Evolutionary conservation across 345 rosid species (phyloP).

Genomic region (Boechera stricta): DNA sequence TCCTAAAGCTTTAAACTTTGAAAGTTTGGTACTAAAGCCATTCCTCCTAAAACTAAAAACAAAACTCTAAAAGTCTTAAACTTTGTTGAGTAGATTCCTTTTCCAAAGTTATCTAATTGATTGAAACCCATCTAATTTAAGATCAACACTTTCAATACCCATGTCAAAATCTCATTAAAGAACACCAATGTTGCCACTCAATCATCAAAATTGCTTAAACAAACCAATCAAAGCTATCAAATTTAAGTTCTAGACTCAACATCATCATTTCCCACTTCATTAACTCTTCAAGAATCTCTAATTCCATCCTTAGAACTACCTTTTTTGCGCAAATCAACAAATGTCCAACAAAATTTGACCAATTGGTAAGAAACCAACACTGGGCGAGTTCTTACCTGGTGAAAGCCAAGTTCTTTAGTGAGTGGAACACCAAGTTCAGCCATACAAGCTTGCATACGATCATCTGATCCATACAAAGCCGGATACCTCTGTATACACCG

Average conservation of each 20-base stretch:
- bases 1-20: slow-evolving; percentile 9
- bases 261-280: not conserved
- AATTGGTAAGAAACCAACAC: not conserved
- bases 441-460: slow-evolving; percentile 98
- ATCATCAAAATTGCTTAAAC: not conserved
- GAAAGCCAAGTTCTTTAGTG: slow-evolving; percentile 92
- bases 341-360: not conserved
- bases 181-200: not conserved
- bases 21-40: slow-evolving; percentile 4
- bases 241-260: not conserved
- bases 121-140: not conserved
- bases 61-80: slow-evolving; percentile 15
- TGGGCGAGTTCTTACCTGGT: slow-evolving; percentile 64
- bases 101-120: slow-evolving; percentile 3
- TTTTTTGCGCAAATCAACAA: too few relatives aligned
- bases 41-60: slow-evolving; percentile 18
- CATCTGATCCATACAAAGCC: slow-evolving; percentile 92
- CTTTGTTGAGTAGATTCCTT: slow-evolving; percentile 12
- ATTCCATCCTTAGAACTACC: not conserved
- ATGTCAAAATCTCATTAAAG: slow-evolving; percentile 21
- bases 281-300: not conserved
- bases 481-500: slow-evolving; percentile 89
- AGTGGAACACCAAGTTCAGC: slow-evolving; percentile 99
- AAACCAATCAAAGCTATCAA: not conserved
- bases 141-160: not conserved